These are phyloP conservation scores for Candida ovalis DNA, from an alignment of 805 yeast genomes.

Conservation along the genomic window DNA sequence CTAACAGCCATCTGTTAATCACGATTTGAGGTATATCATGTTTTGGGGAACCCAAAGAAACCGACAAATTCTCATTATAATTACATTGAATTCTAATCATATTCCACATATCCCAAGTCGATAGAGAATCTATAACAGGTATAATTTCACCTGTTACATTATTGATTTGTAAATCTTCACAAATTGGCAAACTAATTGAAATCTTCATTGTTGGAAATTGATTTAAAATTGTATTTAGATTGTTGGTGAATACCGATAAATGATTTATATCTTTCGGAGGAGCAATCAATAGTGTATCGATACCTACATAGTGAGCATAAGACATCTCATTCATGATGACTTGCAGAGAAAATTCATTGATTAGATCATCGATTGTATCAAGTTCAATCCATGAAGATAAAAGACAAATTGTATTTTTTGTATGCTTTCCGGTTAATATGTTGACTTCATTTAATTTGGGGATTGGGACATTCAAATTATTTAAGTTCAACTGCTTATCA, in stretches of 20 bases:
- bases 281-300: constrained; percentile 51
- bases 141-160: constrained; percentile 21
- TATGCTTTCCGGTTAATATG: constrained; percentile 39
- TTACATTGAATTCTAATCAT: constrained; percentile 53
- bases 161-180: constrained; percentile 37
- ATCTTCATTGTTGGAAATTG: constrained; percentile 34
- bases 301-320: constrained; percentile 57
- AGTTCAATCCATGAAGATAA: constrained; percentile 69
- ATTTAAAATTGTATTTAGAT: constrained; percentile 26
- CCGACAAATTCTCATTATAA: constrained; percentile 54
- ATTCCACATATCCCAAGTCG: constrained; percentile 77
- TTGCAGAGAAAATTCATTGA: constrained; percentile 52
- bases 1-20: constrained; percentile 61
- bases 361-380: constrained; percentile 46
- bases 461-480: constrained; percentile 33
- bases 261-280: constrained; percentile 60
- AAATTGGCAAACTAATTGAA: constrained; percentile 47
- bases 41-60: constrained; percentile 73
- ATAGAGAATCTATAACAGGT: constrained; percentile 40
- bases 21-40: constrained; percentile 47
- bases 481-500: constrained; percentile 9
- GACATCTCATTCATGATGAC: constrained; percentile 56
- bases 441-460: constrained; percentile 41
- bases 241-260: constrained; percentile 47
- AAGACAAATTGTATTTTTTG: constrained; percentile 46